Percentiles rank a stretch among this genome's conserved stretches.
Evolutionary conservation across 805 yeast genomes (phyloP).

Genomic region (Ogataea zsoltii): DNA sequence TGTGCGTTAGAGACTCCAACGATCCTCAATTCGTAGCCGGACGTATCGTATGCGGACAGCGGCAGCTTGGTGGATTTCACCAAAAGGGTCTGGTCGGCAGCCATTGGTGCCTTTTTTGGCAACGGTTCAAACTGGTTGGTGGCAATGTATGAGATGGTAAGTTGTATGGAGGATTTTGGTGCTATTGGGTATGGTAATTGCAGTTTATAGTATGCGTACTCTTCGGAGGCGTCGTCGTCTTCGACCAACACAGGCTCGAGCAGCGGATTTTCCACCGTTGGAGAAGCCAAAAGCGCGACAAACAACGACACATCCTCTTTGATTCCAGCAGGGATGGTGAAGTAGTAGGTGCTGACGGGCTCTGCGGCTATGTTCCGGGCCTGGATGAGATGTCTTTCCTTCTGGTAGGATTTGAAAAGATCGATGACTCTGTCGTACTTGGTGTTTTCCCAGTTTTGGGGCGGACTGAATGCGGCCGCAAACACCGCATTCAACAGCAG

Average conservation of each 20-base stretch:
- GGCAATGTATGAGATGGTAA: conserved; percentile 52
- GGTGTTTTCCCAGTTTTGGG: conserved; percentile 54
- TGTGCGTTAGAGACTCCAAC: conserved; percentile 17
- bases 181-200: conserved; percentile 64
- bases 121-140: conserved; percentile 53
- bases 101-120: conserved; percentile 63
- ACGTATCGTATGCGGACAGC: conserved; percentile 62
- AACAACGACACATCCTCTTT: conserved; percentile 26
- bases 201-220: conserved; percentile 46
- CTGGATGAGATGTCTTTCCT: conserved; percentile 57
- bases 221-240: conserved; percentile 13
- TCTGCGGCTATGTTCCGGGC: conserved; percentile 56
- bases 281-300: conserved; percentile 22
- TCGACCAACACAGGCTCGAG: conserved; percentile 21
- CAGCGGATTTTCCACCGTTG: conserved; percentile 23
- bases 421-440: conserved; percentile 61
- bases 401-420: conserved; percentile 62
- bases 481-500: conserved; percentile 1
- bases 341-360: conserved; percentile 57
- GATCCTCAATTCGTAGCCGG: conserved; percentile 16
- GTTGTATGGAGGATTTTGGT: conserved; percentile 53
- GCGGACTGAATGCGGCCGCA: conserved; percentile 18
- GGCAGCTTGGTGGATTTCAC: conserved; percentile 53
- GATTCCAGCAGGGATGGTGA: conserved; percentile 55
- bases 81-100: conserved; percentile 60